Evolutionary conservation across 768 basidiomycete genomes (phyloP), one percentile per base, ranked within the genome.

Genomic region (Termitomyces eurrhizus): DNA sequence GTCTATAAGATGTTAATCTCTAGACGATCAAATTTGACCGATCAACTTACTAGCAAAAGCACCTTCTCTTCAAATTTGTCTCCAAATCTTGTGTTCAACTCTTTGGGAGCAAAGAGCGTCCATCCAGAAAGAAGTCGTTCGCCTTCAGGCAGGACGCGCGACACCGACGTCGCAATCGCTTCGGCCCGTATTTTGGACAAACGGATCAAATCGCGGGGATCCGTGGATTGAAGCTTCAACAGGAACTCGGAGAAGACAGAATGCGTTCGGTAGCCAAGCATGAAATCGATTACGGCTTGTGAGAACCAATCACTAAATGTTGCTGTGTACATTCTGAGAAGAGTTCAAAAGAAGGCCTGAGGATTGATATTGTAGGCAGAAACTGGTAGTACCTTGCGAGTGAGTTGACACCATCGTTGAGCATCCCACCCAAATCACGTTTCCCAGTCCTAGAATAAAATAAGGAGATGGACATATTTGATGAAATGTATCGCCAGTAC

Each of bases 401-500:
- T 7, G 95, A 97, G 73, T 98, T 99, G 61, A 96, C 87, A 0
- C 97, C 96, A 66, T 99, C 96, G 68, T 97, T 93, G 18, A 98
- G 80, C 78, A 98, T 83, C 0, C 97, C 97, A 52, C 83, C 82
- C 26, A 97, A 75, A 70, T 99, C 95, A 26, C 97, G 85, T 75
- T 93, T 97, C n/a, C 97, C 97, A 0, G 95, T 98, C 67, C 96
- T 91, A 58, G 57, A 56, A 21, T 29, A 29, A 18, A 11, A 49
- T 56, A 65, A 60, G 68, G 57, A 7, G 11, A 36, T 18, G 39
- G 24, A 14, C 4, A 56, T 18, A 13, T 13, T 4, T 29, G 3
- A 41, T 7, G 18, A n/a, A 41, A 44, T 11, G 18, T 37, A 12
- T n/a, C n/a, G 5, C 21, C 21, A 21, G 24, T 65, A 91, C 92